Evolutionary conservation across 2,329 filamentous ascomycete genomes (phyloP), one percentile per base, ranked within the genome.

Genomic region (Ophiocordyceps camponoti-rufipedis): DNA sequence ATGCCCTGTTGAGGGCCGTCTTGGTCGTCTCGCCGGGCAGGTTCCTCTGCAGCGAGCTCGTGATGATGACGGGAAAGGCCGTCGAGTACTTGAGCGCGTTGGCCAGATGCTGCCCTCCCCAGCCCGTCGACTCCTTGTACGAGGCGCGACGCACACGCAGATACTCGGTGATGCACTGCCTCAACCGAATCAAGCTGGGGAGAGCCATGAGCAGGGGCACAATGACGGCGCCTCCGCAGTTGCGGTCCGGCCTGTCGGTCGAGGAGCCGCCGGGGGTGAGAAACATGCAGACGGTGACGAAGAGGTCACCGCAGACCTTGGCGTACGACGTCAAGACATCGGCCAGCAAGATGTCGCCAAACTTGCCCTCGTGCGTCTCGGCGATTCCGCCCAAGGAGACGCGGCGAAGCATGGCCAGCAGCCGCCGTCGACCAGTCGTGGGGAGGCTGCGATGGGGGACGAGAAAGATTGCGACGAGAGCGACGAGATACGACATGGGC

Each of bases 21-120:
- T 63, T 61, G 5, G 66, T 62, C 33, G 58, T 58, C 13, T 62
- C 62, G 39, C 60, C 54, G 32, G 58, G 74, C 59, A 61, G 71
- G 67, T 59, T 78, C 49, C 84, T 74, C 64, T 87, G 79, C 56
- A 91, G 62, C 1, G 86, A 79, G 48, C 78, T 80, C 45, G 94
- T 70, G 40, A 89, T 70, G 54, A 96, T 84, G 46, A 96, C 88
- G 3, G 91, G 91, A 56, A 96, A 94, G 0, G 89, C 86, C 10
- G 80, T 87, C n/a, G 82, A 75, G 63, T 98, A 98, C 64, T 98
- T 98, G 55, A 86, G 66, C 10, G 89, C 89, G 70, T 98, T 98
- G 59, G 86, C 87, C 29, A 95, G 69, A 61, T 95, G 87, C 59
- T 89, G 84, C 5, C 84, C 83, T 29, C 84, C 86, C 78, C 80